These are phyloP conservation scores for Nasturtium officinale DNA, from an alignment of 345 rosid species.

Conservation along the genomic window DNA sequence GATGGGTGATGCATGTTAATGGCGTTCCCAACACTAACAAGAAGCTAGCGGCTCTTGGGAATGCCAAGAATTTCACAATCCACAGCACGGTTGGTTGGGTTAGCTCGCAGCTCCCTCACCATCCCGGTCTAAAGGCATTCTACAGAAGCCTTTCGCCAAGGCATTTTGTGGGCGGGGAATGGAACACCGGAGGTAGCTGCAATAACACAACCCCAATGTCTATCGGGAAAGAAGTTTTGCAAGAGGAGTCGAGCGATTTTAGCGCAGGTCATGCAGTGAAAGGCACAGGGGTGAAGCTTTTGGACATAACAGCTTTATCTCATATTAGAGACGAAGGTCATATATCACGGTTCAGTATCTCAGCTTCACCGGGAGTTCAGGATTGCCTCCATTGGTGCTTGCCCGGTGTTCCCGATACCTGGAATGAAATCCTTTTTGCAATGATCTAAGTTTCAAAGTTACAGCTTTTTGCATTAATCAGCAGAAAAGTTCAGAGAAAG, in stretches of 20 bases:
- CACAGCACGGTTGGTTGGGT: conserved; percentile 75
- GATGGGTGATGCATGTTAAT: conserved; percentile 74
- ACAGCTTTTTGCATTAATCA: conserved; percentile 19
- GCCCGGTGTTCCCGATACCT: conserved; percentile 77
- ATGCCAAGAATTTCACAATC: conserved; percentile 72
- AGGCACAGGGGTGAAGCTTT: conserved; percentile 67
- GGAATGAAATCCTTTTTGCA: conserved; percentile 70
- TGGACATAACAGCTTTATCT: conserved; percentile 72
- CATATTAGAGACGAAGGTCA: conserved; percentile 82
- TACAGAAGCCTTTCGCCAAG: conserved; percentile 78
- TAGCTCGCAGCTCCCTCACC: conserved; percentile 58
- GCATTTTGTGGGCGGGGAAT: conserved; percentile 80
- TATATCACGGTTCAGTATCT: conserved; percentile 63
- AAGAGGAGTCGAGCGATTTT: conserved; percentile 66
- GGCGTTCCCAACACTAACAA: conserved; percentile 58
- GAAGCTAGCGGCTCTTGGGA: conserved; percentile 60
- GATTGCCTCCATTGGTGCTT: conserved; percentile 84
- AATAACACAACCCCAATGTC: conserved; percentile 76
- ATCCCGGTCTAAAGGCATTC: conserved; percentile 65
- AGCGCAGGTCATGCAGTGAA: conserved; percentile 60
- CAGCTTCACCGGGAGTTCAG: conserved; percentile 57
- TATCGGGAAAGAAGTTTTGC: conserved; percentile 65
- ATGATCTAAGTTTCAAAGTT: conserved; percentile 32
- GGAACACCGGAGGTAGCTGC: conserved; percentile 92
- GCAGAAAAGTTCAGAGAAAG: conserved; percentile 29